Percentiles rank a stretch among this genome's conserved stretches.
Evolutionary conservation across 352 stramenopile species (phyloP).

Genomic region (Phytophthora colocasiae): DNA sequence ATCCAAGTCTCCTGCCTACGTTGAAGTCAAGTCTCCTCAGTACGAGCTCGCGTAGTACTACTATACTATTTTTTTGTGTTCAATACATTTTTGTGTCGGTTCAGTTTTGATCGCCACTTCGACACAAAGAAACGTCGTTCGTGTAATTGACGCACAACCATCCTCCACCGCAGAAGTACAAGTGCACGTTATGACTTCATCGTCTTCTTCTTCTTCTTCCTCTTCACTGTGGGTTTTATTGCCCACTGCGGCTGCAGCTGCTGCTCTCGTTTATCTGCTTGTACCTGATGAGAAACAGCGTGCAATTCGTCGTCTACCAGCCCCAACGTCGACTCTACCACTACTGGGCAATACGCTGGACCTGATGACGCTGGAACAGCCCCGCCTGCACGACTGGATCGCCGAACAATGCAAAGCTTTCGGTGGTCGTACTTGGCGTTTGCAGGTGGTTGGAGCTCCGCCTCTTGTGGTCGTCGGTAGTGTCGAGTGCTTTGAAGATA

Average conservation of each 20-base stretch:
- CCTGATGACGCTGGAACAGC: slow-evolving; percentile 44
- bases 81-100: too few species aligned
- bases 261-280: slow-evolving; percentile 33
- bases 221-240: slow-evolving; percentile 25
- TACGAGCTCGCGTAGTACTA: too few species aligned
- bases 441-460: slow-evolving; percentile 42
- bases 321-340: slow-evolving; percentile 45
- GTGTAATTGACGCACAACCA: too few species aligned
- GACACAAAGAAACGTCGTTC: too few species aligned
- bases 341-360: slow-evolving; percentile 58
- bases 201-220: slow-evolving; percentile 6
- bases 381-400: slow-evolving; percentile 60
- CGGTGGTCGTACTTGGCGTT: slow-evolving; percentile 44
- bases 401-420: slow-evolving; percentile 48
- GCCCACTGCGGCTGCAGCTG: slow-evolving; percentile 23
- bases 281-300: slow-evolving; percentile 33
- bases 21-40: slow-evolving; percentile 37
- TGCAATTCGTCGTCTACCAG: slow-evolving; percentile 35
- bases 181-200: too few species aligned
- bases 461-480: slow-evolving; percentile 49
- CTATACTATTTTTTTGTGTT: too few species aligned
- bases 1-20: slow-evolving; percentile 29
- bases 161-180: too few species aligned
- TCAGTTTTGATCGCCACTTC: too few species aligned
- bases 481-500: slow-evolving; percentile 49